Conservation (phyloP, 2,329 filamentous ascomycete species). For the Fusarium domesticum region DNA sequence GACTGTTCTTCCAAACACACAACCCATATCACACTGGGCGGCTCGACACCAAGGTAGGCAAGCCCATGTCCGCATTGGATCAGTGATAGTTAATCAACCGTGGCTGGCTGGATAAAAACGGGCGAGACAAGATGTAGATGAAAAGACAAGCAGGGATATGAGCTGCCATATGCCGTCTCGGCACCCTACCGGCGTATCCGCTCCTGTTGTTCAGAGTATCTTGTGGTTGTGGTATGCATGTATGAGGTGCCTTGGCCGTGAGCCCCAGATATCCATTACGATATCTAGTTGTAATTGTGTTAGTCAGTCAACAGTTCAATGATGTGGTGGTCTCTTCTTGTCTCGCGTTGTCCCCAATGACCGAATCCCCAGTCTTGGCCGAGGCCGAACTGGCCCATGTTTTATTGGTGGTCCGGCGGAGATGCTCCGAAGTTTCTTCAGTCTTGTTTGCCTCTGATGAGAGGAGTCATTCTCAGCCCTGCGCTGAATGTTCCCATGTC, state of each 20-base stretch:
- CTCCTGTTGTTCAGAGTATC: neutral
- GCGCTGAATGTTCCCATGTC: conserved; percentile 7
- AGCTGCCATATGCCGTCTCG: conserved; percentile 22
- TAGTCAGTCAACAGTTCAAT: too few species aligned
- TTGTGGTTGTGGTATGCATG: too few species aligned
- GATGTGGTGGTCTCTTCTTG: conserved; percentile 1
- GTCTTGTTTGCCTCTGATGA: conserved; percentile 14
- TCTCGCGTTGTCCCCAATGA: conserved; percentile 9
- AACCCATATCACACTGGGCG: too few species aligned
- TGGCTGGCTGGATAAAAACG: neutral
- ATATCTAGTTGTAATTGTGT: too few species aligned
- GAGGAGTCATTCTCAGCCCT: conserved; percentile 12
- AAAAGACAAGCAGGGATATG: conserved; percentile 6
- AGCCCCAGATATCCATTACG: neutral
- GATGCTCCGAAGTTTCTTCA: conserved; percentile 17
- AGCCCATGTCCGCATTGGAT: neutral
- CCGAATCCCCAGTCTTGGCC: conserved; percentile 10
- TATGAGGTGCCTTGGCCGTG: neutral
- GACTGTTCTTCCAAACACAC: too few species aligned
- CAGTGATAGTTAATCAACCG: neutral
- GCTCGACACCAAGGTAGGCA: neutral
- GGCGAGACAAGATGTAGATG: neutral
- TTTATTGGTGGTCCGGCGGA: conserved; percentile 22
- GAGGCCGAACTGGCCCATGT: conserved; percentile 7
- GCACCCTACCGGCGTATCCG: conserved; percentile 10